phyloP scores from a whole-genome alignment of 2,329 filamentous ascomycete species.

The Fulvia fulva region DNA sequence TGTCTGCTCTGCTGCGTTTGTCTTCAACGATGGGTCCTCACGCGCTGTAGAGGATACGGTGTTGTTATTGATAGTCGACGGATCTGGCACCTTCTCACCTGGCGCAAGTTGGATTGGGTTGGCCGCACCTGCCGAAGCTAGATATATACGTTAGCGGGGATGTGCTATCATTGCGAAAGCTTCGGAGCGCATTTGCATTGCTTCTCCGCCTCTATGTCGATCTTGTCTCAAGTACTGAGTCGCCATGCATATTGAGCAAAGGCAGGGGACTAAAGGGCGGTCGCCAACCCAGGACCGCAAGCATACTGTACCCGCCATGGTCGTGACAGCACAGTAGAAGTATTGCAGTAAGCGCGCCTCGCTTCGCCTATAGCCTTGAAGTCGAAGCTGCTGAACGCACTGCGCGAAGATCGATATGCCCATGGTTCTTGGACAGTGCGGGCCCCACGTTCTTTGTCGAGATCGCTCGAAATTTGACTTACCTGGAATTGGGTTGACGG shows the following conservation, averaged over 20 bases:
- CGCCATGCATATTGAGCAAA: not conserved
- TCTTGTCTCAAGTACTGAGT: not conserved
- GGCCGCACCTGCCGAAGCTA: slow-evolving; percentile 53
- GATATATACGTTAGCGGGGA: not conserved
- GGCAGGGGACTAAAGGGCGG: no score
- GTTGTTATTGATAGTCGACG: slow-evolving; percentile 60
- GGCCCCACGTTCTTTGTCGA: no score
- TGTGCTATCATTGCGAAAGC: not conserved
- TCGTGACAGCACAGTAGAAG: no score
- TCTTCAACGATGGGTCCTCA: slow-evolving; percentile 62
- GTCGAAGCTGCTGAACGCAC: no score
- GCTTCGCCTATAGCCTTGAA: no score
- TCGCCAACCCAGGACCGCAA: no score
- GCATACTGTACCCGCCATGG: no score
- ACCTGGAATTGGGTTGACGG: slow-evolving; percentile 54
- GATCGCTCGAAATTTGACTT: no score
- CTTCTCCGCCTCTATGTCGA: not conserved
- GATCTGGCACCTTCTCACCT: slow-evolving; percentile 75
- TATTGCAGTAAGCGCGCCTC: no score
- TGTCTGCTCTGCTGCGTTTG: slow-evolving; percentile 18
- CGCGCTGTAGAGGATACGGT: slow-evolving; percentile 62
- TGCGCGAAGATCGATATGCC: no score
- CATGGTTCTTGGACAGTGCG: no score
- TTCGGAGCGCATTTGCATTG: not conserved
- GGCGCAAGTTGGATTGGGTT: slow-evolving; percentile 78